phyloP scores from a whole-genome alignment of 441 rosid species.

The Melastoma candidum region DNA sequence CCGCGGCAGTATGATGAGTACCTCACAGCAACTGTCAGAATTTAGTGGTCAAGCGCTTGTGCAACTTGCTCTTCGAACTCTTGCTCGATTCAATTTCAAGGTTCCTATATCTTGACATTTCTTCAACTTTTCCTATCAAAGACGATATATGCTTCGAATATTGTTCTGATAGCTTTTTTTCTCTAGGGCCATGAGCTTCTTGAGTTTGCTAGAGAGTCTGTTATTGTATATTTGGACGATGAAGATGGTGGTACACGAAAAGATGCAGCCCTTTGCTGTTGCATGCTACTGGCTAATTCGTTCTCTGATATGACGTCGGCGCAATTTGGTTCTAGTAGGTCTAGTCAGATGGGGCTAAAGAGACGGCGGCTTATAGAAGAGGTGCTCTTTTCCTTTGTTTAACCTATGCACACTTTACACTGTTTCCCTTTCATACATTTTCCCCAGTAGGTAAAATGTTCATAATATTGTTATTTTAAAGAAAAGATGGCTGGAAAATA shows the following conservation, averaged over 20 bases:
- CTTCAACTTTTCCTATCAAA: conserved; percentile 1
- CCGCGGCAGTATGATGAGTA: conserved; percentile 47
- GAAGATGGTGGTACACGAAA: conserved; percentile 90
- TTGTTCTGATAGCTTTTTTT: background rate
- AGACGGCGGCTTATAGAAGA: conserved; percentile 85
- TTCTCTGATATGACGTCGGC: conserved; percentile 46
- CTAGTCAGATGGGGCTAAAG: conserved; percentile 79
- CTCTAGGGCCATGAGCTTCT: conserved; percentile 96
- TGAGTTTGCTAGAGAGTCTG: conserved; percentile 91
- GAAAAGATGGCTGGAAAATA: too few relatives aligned
- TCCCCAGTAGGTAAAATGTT: too few relatives aligned
- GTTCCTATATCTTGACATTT: conserved; percentile 27
- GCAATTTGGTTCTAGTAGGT: conserved; percentile 68
- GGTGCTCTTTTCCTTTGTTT: conserved; percentile 34
- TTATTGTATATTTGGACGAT: conserved; percentile 85
- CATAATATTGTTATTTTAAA: too few relatives aligned
- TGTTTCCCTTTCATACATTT: too few relatives aligned
- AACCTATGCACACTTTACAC: too few relatives aligned
- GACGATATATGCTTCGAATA: background rate
- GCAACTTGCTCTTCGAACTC: conserved; percentile 97
- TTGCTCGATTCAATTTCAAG: conserved; percentile 94
- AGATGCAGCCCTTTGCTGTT: conserved; percentile 98
- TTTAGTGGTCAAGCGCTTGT: conserved; percentile 64
- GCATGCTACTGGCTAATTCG: conserved; percentile 86
- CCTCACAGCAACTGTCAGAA: conserved; percentile 63